phyloP scores from a whole-genome alignment of 2,329 filamentous ascomycete species.

The Aspergillus flavus region DNA sequence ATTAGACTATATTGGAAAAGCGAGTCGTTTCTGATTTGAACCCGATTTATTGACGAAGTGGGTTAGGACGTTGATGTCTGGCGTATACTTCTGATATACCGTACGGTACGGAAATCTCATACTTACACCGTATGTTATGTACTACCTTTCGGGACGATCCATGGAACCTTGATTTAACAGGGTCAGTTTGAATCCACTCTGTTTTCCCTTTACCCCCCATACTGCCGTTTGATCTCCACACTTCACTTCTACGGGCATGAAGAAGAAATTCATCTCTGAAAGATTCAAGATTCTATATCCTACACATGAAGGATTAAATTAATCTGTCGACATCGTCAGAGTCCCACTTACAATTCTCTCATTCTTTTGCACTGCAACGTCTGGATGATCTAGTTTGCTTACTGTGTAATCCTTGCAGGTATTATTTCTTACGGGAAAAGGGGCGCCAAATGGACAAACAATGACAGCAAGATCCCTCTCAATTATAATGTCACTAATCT shows the following conservation, averaged over 20 bases:
- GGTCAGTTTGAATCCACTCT: background rate
- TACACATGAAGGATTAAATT: background rate
- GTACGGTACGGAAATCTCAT: background rate
- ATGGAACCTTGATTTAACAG: background rate
- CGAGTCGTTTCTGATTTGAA: background rate
- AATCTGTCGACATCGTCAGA: constrained; percentile 12
- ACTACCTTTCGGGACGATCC: background rate
- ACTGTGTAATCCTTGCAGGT: background rate
- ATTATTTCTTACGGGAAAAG: background rate
- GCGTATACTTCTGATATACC: background rate
- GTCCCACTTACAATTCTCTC: background rate
- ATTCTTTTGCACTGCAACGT: background rate
- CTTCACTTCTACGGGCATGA: constrained; percentile 6
- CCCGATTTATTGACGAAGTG: background rate
- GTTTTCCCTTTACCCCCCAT: background rate
- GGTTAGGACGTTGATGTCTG: background rate
- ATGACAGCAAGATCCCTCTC: constrained; percentile 1
- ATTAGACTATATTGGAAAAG: background rate
- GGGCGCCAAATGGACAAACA: background rate
- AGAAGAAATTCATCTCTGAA: background rate
- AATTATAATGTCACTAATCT: background rate
- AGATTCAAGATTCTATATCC: background rate
- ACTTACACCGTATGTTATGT: background rate
- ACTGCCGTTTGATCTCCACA: background rate
- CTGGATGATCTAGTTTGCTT: background rate